Percentiles rank a stretch among this genome's conserved stretches.
Evolutionary conservation across 1,139 yeast genomes (phyloP).

Genomic region (Taphrina deformans): DNA sequence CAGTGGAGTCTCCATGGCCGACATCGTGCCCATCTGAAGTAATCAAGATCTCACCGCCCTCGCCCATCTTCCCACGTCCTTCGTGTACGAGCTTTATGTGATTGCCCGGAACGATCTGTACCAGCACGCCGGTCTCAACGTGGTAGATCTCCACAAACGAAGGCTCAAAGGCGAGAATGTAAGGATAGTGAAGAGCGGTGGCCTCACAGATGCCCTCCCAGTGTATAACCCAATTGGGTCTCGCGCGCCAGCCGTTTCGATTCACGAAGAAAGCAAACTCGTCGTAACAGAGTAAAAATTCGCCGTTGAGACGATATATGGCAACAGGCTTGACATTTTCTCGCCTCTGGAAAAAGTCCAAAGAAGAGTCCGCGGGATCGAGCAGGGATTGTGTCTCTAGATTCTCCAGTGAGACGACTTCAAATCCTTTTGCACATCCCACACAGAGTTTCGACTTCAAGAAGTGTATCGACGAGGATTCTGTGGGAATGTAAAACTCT

Average conservation of each 20-base stretch:
- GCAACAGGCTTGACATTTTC: conserved; percentile 87
- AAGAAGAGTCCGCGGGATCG: conserved; percentile 94
- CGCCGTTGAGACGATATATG: conserved; percentile 83
- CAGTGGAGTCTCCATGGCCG: conserved; percentile 23
- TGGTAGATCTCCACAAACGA: conserved; percentile 90
- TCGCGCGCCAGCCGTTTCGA: conserved; percentile 92
- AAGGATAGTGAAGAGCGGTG: conserved; percentile 92
- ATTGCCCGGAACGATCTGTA: conserved; percentile 91
- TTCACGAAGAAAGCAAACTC: conserved; percentile 94
- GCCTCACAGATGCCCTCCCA: conserved; percentile 97
- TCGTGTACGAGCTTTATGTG: conserved; percentile 59
- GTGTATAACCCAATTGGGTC: conserved; percentile 88
- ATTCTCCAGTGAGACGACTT: conserved; percentile 78
- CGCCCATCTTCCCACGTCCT: conserved; percentile 65
- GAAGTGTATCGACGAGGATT: conserved; percentile 88
- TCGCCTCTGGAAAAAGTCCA: conserved; percentile 88
- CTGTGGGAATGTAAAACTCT: conserved; percentile 80
- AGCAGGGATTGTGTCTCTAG: conserved; percentile 72
- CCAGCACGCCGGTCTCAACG: conserved; percentile 79
- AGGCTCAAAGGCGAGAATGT: conserved; percentile 82
- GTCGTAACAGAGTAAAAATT: conserved; percentile 59
- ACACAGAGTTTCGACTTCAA: conserved; percentile 84
- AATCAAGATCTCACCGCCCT: conserved; percentile 89
- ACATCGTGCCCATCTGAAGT: conserved; percentile 62
- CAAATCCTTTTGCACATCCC: conserved; percentile 96